A percentile compares a stretch with the other conserved stretches of the same genome.
Conservation (phyloP, 129 eudicot genomes). For the Tanacetum coccineum region DNA sequence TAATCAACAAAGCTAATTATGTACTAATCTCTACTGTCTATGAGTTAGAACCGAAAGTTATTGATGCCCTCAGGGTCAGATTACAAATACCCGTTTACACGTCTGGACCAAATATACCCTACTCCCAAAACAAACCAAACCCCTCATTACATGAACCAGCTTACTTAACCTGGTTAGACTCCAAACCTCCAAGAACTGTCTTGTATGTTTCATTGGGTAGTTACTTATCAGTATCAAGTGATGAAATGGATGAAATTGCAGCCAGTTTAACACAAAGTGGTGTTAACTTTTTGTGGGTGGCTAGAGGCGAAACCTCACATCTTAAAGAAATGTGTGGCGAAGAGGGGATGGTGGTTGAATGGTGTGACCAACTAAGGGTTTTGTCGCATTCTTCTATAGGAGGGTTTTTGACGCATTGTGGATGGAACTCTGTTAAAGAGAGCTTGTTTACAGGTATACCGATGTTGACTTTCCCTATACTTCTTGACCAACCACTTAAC, state of each 20-base stretch:
- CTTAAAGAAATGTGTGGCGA: slow-evolving; percentile 31
- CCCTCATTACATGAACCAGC: slow-evolving; percentile 3
- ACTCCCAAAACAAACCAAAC: slow-evolving; percentile 17
- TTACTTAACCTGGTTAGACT: slow-evolving; percentile 45
- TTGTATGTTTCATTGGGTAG: too few relatives aligned
- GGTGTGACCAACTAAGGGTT: slow-evolving; percentile 61
- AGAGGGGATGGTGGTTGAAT: slow-evolving; percentile 36
- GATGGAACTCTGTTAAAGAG: slow-evolving; percentile 66
- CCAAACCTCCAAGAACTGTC: slow-evolving; percentile 29
- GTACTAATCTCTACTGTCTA: slow-evolving; percentile 42
- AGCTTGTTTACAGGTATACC: slow-evolving; percentile 42
- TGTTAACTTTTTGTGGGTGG: slow-evolving; percentile 52
- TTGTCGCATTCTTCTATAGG: slow-evolving; percentile 44
- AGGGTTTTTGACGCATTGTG: slow-evolving; percentile 60
- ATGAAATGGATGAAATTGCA: too few relatives aligned
- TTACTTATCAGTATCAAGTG: too few relatives aligned
- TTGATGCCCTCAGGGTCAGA: slow-evolving; percentile 35
- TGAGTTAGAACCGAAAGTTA: slow-evolving; percentile 45
- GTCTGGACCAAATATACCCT: slow-evolving; percentile 53
- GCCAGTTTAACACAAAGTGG: too few relatives aligned
- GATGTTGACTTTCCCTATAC: slow-evolving; percentile 41
- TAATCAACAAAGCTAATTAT: slow-evolving; percentile 33
- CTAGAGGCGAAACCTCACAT: slow-evolving; percentile 37
- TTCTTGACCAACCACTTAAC: slow-evolving; percentile 41
- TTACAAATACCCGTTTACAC: slow-evolving; percentile 31